phyloP scores from a whole-genome alignment of 2,329 filamentous ascomycete species.

The Verticillium tricorpus region DNA sequence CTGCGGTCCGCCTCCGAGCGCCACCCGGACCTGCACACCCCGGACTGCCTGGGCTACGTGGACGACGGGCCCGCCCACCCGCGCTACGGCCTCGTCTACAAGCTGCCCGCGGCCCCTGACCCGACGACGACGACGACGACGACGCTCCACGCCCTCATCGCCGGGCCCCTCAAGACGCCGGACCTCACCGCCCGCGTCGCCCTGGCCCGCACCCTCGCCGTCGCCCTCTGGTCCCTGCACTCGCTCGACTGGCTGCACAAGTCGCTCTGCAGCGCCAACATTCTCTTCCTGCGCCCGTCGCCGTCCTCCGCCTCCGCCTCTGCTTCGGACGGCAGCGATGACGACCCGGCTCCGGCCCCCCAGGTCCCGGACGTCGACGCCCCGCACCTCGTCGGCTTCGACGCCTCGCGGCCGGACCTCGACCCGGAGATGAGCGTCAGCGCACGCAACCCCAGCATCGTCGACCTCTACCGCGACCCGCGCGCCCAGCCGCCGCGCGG shows the following conservation, averaged over 20 bases:
- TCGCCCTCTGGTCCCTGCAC: constrained; percentile 47
- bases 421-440: constrained; percentile 46
- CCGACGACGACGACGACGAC: constrained; percentile 16
- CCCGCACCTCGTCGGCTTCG: constrained; percentile 49
- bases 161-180: constrained; percentile 33
- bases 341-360: constrained; percentile 13
- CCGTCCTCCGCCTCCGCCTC: constrained; percentile 28
- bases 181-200: constrained; percentile 39
- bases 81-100: constrained; percentile 41
- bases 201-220: constrained; percentile 36
- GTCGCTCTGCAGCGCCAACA: not conserved
- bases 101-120: not conserved
- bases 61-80: constrained; percentile 28
- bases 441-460: constrained; percentile 35
- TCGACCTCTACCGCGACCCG: constrained; percentile 43
- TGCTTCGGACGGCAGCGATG: too few species aligned
- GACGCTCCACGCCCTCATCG: constrained; percentile 34
- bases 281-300: constrained; percentile 35
- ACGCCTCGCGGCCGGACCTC: constrained; percentile 46
- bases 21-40: constrained; percentile 41
- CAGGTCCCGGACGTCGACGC: constrained; percentile 33
- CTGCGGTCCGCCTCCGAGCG: constrained; percentile 38
- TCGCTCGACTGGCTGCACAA: constrained; percentile 17
- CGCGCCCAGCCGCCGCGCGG: constrained; percentile 19
- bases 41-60: constrained; percentile 43